Conservation (phyloP, 345 rosid genomes). For the Gossypium bickii region DNA sequence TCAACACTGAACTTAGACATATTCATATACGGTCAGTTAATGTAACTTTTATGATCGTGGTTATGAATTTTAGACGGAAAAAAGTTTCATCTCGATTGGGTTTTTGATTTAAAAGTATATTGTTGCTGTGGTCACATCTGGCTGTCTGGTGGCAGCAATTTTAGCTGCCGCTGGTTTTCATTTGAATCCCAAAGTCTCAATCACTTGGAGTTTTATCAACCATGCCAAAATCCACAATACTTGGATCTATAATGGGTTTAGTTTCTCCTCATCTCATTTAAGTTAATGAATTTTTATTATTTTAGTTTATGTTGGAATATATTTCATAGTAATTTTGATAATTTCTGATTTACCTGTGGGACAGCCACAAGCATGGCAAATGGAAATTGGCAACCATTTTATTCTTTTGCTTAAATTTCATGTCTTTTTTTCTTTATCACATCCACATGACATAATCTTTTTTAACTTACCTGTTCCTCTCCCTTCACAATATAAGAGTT, state of each 20-base stretch:
- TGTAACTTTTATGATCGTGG: not conserved
- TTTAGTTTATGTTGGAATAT: no score
- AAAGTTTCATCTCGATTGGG: not conserved
- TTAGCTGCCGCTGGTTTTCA: no score
- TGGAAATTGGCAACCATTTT: not conserved
- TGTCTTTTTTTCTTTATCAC: not conserved
- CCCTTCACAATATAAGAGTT: not conserved
- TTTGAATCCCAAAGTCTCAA: no score
- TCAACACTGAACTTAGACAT: no score
- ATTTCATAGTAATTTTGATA: no score
- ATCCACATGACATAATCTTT: not conserved
- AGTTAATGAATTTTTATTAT: no score
- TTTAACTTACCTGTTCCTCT: not conserved
- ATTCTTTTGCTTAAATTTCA: not conserved
- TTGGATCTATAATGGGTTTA: no score
- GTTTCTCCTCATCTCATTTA: no score
- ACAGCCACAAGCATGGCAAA: not conserved
- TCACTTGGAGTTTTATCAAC: no score
- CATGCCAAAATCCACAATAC: no score
- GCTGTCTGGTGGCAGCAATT: not conserved
- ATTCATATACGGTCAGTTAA: not conserved
- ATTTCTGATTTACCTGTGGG: no score
- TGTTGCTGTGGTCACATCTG: not conserved
- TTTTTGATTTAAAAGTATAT: not conserved
- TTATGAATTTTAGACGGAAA: no score